Percentiles rank a stretch among this genome's conserved stretches.
phyloP scores from a whole-genome alignment of 2,329 filamentous ascomycete species.

The Colletotrichum costaricense region DNA sequence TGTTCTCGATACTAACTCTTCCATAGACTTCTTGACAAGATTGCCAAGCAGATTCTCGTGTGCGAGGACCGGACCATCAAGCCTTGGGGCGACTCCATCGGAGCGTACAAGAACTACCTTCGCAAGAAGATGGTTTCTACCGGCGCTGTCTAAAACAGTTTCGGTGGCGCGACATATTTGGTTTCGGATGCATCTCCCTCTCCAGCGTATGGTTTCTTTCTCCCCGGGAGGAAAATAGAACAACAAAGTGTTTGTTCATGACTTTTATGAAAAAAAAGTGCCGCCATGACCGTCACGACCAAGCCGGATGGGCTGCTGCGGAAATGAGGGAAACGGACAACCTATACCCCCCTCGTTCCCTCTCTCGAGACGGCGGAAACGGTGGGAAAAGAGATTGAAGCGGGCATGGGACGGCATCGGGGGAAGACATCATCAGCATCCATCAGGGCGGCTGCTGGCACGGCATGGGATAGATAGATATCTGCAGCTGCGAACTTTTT shows the following conservation, averaged over 20 bases:
- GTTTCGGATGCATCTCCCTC: neutral
- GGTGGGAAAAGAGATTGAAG: conserved; percentile 5
- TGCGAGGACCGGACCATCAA: conserved; percentile 97
- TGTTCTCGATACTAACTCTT: conserved; percentile 35
- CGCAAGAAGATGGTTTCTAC: conserved; percentile 97
- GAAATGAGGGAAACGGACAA: neutral
- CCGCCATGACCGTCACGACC: conserved; percentile 7
- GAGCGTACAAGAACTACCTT: conserved; percentile 97
- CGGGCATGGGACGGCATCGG: conserved; percentile 6
- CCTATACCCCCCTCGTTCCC: neutral
- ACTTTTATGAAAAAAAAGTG: conserved; percentile 13
- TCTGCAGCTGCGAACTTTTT: conserved; percentile 25
- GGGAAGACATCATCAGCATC: conserved; percentile 17
- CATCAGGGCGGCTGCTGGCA: conserved; percentile 21
- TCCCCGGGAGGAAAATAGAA: neutral
- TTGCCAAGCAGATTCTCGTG: conserved; percentile 99
- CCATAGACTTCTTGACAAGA: conserved; percentile 92
- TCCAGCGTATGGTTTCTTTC: conserved; percentile 10
- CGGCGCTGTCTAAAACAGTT: conserved; percentile 78
- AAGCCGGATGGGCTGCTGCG: conserved; percentile 7
- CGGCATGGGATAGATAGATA: conserved; percentile 32
- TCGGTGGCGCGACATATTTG: neutral
- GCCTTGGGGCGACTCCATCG: conserved; percentile 89
- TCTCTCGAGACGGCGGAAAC: neutral
- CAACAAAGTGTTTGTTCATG: conserved; percentile 12